phyloP scores from a whole-genome alignment of 1,284 basidiomycete species.

The Cryptococcus wingfieldii region DNA sequence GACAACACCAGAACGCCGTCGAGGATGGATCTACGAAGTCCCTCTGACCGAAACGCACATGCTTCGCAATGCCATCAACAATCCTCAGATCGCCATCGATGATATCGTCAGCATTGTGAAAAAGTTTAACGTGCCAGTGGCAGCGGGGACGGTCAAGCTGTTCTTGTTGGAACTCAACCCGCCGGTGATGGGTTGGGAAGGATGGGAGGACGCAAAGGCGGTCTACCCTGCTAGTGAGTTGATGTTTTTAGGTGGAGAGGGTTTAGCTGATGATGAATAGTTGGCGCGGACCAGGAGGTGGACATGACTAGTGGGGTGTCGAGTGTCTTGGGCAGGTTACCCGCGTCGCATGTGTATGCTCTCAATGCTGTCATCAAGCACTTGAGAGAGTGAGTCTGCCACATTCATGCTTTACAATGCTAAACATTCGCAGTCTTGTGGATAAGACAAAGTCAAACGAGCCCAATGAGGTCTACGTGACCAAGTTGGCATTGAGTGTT shows the following conservation, averaged over 20 bases:
- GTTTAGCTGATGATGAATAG: slow-evolving; percentile 29
- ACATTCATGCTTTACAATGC: background rate
- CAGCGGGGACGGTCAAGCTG: slow-evolving; percentile 73
- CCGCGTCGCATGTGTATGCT: slow-evolving; percentile 74
- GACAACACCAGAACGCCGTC: slow-evolving; percentile 64
- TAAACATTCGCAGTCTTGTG: slow-evolving; percentile 56
- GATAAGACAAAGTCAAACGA: slow-evolving; percentile 64
- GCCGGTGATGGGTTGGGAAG: slow-evolving; percentile 69
- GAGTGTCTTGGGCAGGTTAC: slow-evolving; percentile 65
- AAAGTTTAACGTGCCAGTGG: slow-evolving; percentile 77
- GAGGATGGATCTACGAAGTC: slow-evolving; percentile 85
- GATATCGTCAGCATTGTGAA: slow-evolving; percentile 62
- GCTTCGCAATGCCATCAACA: slow-evolving; percentile 75
- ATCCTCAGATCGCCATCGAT: slow-evolving; percentile 60
- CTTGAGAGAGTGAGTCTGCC: slow-evolving; percentile 60
- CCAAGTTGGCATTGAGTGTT: slow-evolving; percentile 79
- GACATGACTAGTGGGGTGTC: slow-evolving; percentile 64
- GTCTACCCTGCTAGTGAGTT: slow-evolving; percentile 64
- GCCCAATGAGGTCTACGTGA: slow-evolving; percentile 67
- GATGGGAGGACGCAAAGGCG: slow-evolving; percentile 82
- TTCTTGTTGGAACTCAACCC: slow-evolving; percentile 83
- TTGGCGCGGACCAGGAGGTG: slow-evolving; percentile 61
- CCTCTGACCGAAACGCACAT: slow-evolving; percentile 75
- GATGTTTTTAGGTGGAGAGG: background rate
- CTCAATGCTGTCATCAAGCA: slow-evolving; percentile 76